Percentiles rank a stretch among this genome's conserved stretches.
Evolutionary conservation across 345 rosid species (phyloP).

Genomic region (rapeseed (Brassica napus)): DNA sequence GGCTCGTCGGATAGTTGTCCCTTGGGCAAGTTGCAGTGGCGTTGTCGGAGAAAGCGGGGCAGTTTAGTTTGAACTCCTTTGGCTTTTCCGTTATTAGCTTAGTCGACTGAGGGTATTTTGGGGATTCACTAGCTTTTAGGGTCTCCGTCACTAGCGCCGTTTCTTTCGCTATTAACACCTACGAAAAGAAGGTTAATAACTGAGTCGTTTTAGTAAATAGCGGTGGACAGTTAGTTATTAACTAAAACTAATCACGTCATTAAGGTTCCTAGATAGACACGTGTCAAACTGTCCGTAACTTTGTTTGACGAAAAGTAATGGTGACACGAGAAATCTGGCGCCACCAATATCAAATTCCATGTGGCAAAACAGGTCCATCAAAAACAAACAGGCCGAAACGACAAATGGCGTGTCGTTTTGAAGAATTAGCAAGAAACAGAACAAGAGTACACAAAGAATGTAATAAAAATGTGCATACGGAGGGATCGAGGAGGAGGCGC

Average conservation of each 20-base stretch:
- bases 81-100: conserved; percentile 18
- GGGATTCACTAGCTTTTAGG: not conserved
- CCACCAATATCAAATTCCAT: conserved; percentile 7
- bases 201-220: not conserved
- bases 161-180: conserved; percentile 37
- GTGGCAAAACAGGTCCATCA: conserved; percentile 7
- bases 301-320: conserved; percentile 17
- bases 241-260: conserved; percentile 3
- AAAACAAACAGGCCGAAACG: not conserved
- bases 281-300: conserved; percentile 18
- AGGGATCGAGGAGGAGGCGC: conserved; percentile 55
- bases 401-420: not conserved
- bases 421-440: not conserved
- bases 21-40: conserved; percentile 42
- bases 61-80: conserved; percentile 27
- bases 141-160: conserved; percentile 16
- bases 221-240: not conserved
- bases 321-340: conserved; percentile 21
- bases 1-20: conserved; percentile 41
- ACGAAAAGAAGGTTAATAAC: not conserved
- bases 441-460: not conserved
- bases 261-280: conserved; percentile 2
- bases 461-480: conserved; percentile 40
- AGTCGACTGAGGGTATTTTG: conserved; percentile 30
- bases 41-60: conserved; percentile 31